phyloP scores from a whole-genome alignment of 768 basidiomycete species.

The Harrya chromipes region DNA sequence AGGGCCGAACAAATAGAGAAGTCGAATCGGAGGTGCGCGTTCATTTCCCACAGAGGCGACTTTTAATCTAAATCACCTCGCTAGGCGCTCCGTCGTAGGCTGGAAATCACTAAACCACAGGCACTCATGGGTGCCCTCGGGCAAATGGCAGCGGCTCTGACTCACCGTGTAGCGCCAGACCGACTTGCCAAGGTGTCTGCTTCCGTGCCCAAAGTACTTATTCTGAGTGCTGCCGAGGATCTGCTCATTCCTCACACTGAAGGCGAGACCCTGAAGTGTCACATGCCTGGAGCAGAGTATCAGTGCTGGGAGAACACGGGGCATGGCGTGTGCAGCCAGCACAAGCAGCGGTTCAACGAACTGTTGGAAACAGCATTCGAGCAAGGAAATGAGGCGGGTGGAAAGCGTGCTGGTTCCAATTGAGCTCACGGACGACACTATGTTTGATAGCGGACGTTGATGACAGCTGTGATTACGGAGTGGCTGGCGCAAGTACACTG shows the following conservation, averaged over 20 bases:
- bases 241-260: constrained; percentile 50
- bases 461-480: background rate
- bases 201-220: constrained; percentile 61
- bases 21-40: constrained; percentile 51
- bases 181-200: constrained; percentile 48
- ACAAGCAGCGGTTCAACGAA: constrained; percentile 46
- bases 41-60: background rate
- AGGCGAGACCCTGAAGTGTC: constrained; percentile 47
- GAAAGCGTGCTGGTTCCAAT: background rate
- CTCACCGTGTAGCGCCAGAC: constrained; percentile 53
- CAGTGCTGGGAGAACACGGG: constrained; percentile 61
- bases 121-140: constrained; percentile 59
- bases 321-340: constrained; percentile 58
- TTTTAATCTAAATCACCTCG: background rate
- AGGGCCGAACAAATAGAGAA: constrained; percentile 63
- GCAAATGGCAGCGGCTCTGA: constrained; percentile 67
- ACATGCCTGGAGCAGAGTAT: constrained; percentile 58
- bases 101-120: constrained; percentile 56
- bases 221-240: constrained; percentile 69
- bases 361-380: constrained; percentile 54
- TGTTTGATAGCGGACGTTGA: background rate
- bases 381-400: constrained; percentile 39
- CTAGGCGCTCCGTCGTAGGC: constrained; percentile 48
- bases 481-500: background rate
- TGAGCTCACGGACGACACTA: background rate